These are phyloP conservation scores for Alloteropsis angusta DNA, from an alignment of 202 grass and related monocot species.

Conservation along the genomic window DNA sequence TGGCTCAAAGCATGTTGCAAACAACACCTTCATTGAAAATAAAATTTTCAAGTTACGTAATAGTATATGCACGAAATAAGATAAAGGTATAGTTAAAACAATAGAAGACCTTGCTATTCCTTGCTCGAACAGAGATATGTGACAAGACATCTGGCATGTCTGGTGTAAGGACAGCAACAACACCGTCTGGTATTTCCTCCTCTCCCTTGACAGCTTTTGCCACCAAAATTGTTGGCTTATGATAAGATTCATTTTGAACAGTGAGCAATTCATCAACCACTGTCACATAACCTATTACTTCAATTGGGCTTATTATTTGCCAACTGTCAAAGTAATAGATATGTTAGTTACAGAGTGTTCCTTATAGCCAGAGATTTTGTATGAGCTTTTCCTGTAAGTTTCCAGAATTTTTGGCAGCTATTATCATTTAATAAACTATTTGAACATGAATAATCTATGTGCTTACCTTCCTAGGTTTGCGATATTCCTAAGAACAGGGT, in stretches of 20 bases:
- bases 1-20: conserved; percentile 76
- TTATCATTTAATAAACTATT: too few relatives aligned
- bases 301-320: conserved; percentile 88
- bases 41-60: neutral
- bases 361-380: too few relatives aligned
- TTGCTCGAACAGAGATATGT: conserved; percentile 84
- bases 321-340: conserved; percentile 44
- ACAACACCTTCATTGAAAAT: conserved; percentile 50
- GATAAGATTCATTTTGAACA: conserved; percentile 73
- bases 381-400: too few relatives aligned
- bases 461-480: conserved; percentile 76
- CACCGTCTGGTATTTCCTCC: conserved; percentile 83
- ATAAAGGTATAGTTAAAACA: neutral
- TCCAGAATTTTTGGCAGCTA: too few relatives aligned
- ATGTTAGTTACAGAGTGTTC: too few relatives aligned
- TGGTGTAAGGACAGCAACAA: conserved; percentile 79
- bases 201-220: conserved; percentile 85
- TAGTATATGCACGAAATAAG: neutral
- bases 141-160: conserved; percentile 95
- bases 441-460: neutral
- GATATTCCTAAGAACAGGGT: conserved; percentile 69
- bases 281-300: conserved; percentile 68
- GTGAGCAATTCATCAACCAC: conserved; percentile 61
- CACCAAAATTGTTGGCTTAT: conserved; percentile 63
- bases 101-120: conserved; percentile 76